Base-by-base conservation (phyloP, 208 protist genomes). In the Borovskyia barvae region DNA sequence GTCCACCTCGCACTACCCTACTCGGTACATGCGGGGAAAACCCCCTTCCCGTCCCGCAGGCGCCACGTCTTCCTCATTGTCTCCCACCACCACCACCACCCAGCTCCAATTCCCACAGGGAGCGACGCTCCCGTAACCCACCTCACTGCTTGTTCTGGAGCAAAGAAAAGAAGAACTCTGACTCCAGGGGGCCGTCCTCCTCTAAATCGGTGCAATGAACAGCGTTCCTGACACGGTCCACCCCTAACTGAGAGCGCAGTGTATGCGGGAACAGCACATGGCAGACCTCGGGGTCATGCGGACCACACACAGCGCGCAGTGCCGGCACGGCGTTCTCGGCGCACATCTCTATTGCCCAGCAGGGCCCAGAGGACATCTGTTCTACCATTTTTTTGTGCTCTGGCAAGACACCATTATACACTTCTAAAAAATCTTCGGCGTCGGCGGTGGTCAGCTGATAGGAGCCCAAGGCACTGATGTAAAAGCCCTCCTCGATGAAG, bases 181-280 rank as follows among this genome's bases (percentile, higher is more conserved):
- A 94, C 63, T 99, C 97, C 1, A 98, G 72, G 17, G 87, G 75
- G 5, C 93, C 97, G 66, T 99, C 97, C 60, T 98, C 96, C 36
- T 95, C 85, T 30, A 99, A 72, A 68, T 99, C 97, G 19, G 97
- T 99, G 75, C 92, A 97, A 60, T 99, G 97, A 9, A 99, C 85
- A 3, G 80, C 89, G 57, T 97, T 98, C 25, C 82, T 66, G 20
- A 92, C 76, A 19, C 78, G 87, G 66, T 97, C 86, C 17, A 87
- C 46, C 39, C 96, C 95, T 73, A 82, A 98, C 57, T 89, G 80
- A 33, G 92, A 91, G 36, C 96, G 82, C 28, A 98, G 80, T n/a
- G 94, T 93, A 49, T 96, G 75, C 33, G 95, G 96, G 51, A 97
- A 93, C 19, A 97, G 78, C 15, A 83, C 80, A 47, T 92, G 85